Evolutionary conservation across 352 stramenopile genomes (phyloP).

Genomic region (Elongisporangium senticosum): DNA sequence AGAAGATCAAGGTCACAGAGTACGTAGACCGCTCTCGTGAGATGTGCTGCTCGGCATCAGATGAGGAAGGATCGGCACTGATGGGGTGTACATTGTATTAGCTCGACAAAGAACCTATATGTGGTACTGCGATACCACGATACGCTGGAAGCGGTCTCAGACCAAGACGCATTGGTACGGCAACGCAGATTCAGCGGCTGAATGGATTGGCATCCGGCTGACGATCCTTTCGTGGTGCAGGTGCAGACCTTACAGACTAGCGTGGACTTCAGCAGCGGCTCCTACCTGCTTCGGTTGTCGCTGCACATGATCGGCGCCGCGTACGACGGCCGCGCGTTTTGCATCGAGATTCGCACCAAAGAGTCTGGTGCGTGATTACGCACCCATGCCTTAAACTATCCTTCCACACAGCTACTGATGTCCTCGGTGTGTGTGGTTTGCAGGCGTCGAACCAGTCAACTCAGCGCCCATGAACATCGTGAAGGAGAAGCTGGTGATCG

Average conservation of each 20-base stretch:
- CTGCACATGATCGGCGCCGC: conserved; percentile 48
- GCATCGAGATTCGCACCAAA: conserved; percentile 47
- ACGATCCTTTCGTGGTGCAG: conserved; percentile 6
- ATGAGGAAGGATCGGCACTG: background rate
- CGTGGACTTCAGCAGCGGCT: conserved; percentile 33
- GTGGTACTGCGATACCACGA: conserved; percentile 68
- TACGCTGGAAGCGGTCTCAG: conserved; percentile 65
- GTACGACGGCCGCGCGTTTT: conserved; percentile 60
- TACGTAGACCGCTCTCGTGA: conserved; percentile 12
- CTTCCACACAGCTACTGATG: background rate
- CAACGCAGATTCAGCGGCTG: conserved; percentile 1
- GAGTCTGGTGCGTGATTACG: conserved; percentile 17
- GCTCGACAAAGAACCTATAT: conserved; percentile 24
- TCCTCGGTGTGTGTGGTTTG: background rate
- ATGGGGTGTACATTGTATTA: background rate
- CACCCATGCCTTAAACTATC: background rate
- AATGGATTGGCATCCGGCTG: background rate
- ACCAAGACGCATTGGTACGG: conserved; percentile 44
- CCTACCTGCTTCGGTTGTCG: conserved; percentile 38
- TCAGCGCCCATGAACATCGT: conserved; percentile 58
- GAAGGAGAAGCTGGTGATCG: conserved; percentile 72
- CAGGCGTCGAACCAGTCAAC: conserved; percentile 57
- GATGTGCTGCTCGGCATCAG: background rate
- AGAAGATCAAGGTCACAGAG: conserved; percentile 53
- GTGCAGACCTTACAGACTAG: conserved; percentile 11